A percentile compares a stretch with the other conserved stretches of the same genome.
Evolutionary conservation across 495 filamentous ascomycete genomes (phyloP).

Genomic region (Penicillium turbatum): DNA sequence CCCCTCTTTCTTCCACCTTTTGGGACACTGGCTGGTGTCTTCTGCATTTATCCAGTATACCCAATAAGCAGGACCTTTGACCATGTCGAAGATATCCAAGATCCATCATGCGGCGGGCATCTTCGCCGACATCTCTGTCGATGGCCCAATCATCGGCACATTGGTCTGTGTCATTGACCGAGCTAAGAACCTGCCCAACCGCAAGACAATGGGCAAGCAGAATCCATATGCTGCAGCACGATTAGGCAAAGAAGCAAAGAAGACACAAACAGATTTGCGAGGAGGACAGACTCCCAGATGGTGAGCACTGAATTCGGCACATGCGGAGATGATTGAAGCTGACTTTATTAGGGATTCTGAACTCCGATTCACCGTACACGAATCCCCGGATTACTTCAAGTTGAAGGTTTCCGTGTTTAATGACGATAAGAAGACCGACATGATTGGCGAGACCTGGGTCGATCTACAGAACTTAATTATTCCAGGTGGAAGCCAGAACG

Average conservation of each 20-base stretch:
- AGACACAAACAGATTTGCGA: slow-evolving; percentile 89
- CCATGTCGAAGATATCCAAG: slow-evolving; percentile 31
- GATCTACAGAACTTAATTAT: slow-evolving; percentile 76
- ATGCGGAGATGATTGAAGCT: slow-evolving; percentile 5
- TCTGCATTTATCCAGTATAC: background rate
- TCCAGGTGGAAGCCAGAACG: slow-evolving; percentile 82
- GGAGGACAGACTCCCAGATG: slow-evolving; percentile 95
- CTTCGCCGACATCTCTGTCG: slow-evolving; percentile 90
- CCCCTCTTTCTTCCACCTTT: slow-evolving; percentile 3
- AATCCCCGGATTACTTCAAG: slow-evolving; percentile 90
- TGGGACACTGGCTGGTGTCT: slow-evolving; percentile 12
- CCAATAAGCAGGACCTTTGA: slow-evolving; percentile 8
- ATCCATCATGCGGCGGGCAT: slow-evolving; percentile 82
- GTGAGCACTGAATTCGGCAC: slow-evolving; percentile 47
- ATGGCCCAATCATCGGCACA: slow-evolving; percentile 91
- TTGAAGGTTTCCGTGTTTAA: slow-evolving; percentile 96
- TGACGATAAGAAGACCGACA: slow-evolving; percentile 91
- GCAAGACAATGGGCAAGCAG: slow-evolving; percentile 96
- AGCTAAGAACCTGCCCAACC: slow-evolving; percentile 93
- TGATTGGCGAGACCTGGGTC: slow-evolving; percentile 92
- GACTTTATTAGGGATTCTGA: slow-evolving; percentile 80
- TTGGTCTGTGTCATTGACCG: slow-evolving; percentile 88
- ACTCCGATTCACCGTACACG: slow-evolving; percentile 90
- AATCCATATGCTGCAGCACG: slow-evolving; percentile 94
- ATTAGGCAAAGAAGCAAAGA: slow-evolving; percentile 95